These are phyloP conservation scores for Apiotrichum gamsii DNA, from an alignment of 1,284 basidiomycete genomes.

Conservation along the genomic window DNA sequence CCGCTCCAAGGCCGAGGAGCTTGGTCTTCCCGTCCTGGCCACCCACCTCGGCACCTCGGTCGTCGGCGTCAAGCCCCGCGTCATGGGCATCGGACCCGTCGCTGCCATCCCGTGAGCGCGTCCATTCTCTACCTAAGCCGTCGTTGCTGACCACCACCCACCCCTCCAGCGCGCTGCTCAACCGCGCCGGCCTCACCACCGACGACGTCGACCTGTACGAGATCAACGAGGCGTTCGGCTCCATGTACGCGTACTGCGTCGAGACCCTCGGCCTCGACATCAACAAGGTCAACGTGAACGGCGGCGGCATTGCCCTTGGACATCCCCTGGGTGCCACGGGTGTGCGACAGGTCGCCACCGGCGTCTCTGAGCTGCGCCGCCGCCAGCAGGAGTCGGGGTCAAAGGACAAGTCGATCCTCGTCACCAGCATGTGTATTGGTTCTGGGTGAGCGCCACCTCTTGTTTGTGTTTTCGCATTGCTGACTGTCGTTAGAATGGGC, in stretches of 20 bases:
- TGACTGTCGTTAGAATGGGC: conserved; percentile 15
- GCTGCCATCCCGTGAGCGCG: conserved; percentile 58
- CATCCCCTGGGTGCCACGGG: conserved; percentile 22
- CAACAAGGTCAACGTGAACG: conserved; percentile 78
- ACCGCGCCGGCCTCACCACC: conserved; percentile 59
- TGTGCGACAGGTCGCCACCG: conserved; percentile 29
- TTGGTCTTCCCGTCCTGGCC: conserved; percentile 66
- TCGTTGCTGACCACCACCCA: background rate
- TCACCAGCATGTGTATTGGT: conserved; percentile 29
- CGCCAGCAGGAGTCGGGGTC: conserved; percentile 14
- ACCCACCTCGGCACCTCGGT: conserved; percentile 72
- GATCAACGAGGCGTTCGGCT: conserved; percentile 81
- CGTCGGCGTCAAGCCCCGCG: conserved; percentile 64
- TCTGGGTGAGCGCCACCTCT: conserved; percentile 16
- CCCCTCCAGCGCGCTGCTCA: conserved; percentile 49
- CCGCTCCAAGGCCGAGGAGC: conserved; percentile 70
- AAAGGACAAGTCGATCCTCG: conserved; percentile 17
- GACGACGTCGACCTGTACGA: conserved; percentile 83
- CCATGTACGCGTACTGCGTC: conserved; percentile 70
- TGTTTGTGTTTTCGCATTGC: background rate
- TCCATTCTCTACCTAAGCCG: background rate
- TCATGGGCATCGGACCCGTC: conserved; percentile 77
- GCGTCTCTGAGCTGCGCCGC: conserved; percentile 24
- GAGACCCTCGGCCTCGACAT: conserved; percentile 63
- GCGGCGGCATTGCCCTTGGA: conserved; percentile 51